phyloP scores from a whole-genome alignment of 225 moss, liverwort and hornwort species.

The Physcomitrellopsis africana region DNA sequence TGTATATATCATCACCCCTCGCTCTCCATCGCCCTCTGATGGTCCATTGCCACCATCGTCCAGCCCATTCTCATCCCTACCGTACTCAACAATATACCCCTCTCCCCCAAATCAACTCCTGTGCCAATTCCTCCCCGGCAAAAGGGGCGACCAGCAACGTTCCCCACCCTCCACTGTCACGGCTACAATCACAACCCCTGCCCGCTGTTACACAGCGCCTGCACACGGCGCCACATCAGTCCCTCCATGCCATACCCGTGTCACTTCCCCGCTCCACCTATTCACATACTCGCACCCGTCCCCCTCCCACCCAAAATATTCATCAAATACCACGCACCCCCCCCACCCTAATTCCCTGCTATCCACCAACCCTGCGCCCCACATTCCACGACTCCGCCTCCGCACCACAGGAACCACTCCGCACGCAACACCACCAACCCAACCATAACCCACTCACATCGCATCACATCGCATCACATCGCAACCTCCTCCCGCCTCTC shows the following conservation, averaged over 20 bases:
- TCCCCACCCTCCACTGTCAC: constrained; percentile 25
- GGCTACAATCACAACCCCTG: constrained; percentile 13
- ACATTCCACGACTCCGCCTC: neutral
- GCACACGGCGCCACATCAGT: constrained; percentile 34
- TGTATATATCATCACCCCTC: constrained; percentile 48
- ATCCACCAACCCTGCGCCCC: no score
- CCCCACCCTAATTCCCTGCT: no score
- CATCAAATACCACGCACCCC: no score
- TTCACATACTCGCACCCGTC: no score
- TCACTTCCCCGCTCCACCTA: constrained; percentile 9
- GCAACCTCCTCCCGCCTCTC: neutral
- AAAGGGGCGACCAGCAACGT: constrained; percentile 39
- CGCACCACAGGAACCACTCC: neutral
- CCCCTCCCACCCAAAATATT: neutral
- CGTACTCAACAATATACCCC: constrained; percentile 42
- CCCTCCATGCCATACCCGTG: constrained; percentile 33
- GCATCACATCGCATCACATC: neutral
- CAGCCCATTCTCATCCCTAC: constrained; percentile 30
- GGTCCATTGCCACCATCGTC: constrained; percentile 44
- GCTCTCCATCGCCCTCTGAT: constrained; percentile 37
- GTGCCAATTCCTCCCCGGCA: constrained; percentile 27
- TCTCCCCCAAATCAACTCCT: constrained; percentile 28
- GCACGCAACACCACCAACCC: constrained; percentile 22
- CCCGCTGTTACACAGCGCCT: constrained; percentile 32
- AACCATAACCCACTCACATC: constrained; percentile 8